Percentiles rank a stretch among this genome's conserved stretches.
Conservation (phyloP, 1,284 basidiomycete species). For the Naganishia albida region DNA sequence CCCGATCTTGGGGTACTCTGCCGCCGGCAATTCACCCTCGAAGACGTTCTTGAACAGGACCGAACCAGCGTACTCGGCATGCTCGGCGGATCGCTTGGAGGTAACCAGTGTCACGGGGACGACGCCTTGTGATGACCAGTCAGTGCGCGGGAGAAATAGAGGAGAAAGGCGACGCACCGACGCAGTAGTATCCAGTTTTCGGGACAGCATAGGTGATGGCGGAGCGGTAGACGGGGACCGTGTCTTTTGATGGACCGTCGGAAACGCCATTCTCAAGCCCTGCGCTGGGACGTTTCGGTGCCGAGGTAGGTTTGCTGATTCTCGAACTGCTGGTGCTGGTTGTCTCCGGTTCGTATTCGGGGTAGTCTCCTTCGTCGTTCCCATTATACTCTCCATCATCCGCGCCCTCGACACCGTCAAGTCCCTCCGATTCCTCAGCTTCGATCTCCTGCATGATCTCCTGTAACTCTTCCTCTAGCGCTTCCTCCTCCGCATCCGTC, state of each 20-base stretch:
- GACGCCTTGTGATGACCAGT: slow-evolving; percentile 60
- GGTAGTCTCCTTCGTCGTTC: no score
- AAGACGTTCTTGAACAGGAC: slow-evolving; percentile 89
- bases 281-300: slow-evolving; percentile 14
- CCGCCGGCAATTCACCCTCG: slow-evolving; percentile 81
- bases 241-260: slow-evolving; percentile 7
- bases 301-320: not conserved
- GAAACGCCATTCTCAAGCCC: not conserved
- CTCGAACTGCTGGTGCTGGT: slow-evolving; percentile 8
- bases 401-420: not conserved
- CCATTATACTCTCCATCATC: not conserved
- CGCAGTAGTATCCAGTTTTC: slow-evolving; percentile 92
- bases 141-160: not conserved
- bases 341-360: not conserved
- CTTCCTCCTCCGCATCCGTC: slow-evolving; percentile 24
- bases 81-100: slow-evolving; percentile 54
- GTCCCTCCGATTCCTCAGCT: not conserved
- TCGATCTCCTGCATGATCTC: slow-evolving; percentile 34
- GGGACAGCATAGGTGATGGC: slow-evolving; percentile 72
- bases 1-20: slow-evolving; percentile 97
- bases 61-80: slow-evolving; percentile 77
- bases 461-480: slow-evolving; percentile 33
- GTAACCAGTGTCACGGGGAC: slow-evolving; percentile 73
- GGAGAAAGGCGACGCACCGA: slow-evolving; percentile 63
- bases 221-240: slow-evolving; percentile 41